Conservation (phyloP, 768 basidiomycete genomes). For the Dacryopinax spathularia region DNA sequence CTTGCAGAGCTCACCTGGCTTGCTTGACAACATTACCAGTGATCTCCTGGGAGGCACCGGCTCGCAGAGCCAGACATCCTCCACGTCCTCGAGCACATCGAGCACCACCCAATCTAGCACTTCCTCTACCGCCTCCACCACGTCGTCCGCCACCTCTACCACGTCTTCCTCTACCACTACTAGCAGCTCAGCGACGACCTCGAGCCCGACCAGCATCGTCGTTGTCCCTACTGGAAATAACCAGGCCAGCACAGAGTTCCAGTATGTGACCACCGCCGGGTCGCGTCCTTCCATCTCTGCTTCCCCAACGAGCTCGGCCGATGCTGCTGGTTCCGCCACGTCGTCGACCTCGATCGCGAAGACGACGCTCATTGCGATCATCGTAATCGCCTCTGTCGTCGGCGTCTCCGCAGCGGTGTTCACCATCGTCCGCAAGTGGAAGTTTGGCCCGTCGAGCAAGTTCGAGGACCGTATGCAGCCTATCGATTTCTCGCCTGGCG, state of each 20-base stretch:
- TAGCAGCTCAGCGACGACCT: slow-evolving; percentile 6
- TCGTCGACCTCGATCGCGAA: slow-evolving; percentile 29
- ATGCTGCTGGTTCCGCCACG: slow-evolving; percentile 12
- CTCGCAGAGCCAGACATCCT: slow-evolving; percentile 12
- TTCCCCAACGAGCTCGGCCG: slow-evolving; percentile 17
- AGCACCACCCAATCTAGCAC: slow-evolving; percentile 10
- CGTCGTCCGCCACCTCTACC: slow-evolving; percentile 18
- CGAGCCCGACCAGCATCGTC: slow-evolving; percentile 14
- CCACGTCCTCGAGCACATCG: slow-evolving; percentile 14
- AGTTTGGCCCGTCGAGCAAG: slow-evolving; percentile 62
- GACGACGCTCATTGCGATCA: slow-evolving; percentile 43
- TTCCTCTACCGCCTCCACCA: slow-evolving; percentile 12
- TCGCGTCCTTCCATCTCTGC: slow-evolving; percentile 13
- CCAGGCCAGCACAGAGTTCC: not conserved
- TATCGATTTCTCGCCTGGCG: slow-evolving; percentile 34
- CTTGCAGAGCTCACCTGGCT: not conserved
- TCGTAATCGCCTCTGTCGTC: slow-evolving; percentile 52
- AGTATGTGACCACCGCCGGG: not conserved
- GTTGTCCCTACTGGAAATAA: slow-evolving; percentile 11
- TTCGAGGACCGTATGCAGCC: slow-evolving; percentile 78
- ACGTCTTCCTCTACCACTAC: slow-evolving; percentile 10
- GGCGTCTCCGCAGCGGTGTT: slow-evolving; percentile 61
- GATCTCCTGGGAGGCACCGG: slow-evolving; percentile 12
- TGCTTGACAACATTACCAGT: too few relatives aligned
- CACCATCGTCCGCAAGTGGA: slow-evolving; percentile 89